Evolutionary conservation across 108 stramenopile species (phyloP).

Genomic region (Craspedostauros australis): DNA sequence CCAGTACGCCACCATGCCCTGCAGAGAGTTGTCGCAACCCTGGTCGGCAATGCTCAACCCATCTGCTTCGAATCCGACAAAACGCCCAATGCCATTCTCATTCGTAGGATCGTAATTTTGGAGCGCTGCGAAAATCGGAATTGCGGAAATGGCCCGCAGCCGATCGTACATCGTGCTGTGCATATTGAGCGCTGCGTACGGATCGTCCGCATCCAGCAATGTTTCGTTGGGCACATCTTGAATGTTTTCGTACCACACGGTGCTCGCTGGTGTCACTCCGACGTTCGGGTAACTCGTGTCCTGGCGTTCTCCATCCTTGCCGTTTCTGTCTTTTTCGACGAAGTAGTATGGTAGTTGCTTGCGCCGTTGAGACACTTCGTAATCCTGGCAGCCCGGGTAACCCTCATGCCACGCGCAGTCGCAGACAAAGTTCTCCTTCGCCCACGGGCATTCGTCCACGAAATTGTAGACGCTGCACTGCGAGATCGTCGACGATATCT

Average conservation of each 20-base stretch:
- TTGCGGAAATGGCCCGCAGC: conserved; percentile 1
- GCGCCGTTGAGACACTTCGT: background rate
- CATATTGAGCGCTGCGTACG: too few species aligned
- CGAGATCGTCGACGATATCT: conserved; percentile 16
- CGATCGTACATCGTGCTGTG: conserved; percentile 22
- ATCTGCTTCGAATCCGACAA: conserved; percentile 25
- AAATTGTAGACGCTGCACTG: conserved; percentile 21
- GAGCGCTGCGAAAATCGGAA: conserved; percentile 15
- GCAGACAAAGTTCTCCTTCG: conserved; percentile 12
- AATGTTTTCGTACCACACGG: conserved; percentile 25
- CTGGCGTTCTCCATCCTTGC: conserved; percentile 12
- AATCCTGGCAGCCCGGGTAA: background rate
- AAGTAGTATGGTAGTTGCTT: background rate
- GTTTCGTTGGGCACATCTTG: too few species aligned
- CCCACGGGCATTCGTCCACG: background rate
- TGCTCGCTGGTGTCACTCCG: conserved; percentile 20
- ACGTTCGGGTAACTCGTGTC: conserved; percentile 15
- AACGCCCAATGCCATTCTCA: background rate
- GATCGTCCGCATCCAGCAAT: too few species aligned
- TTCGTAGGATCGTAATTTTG: conserved; percentile 23
- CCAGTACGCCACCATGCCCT: conserved; percentile 1
- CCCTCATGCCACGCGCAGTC: conserved; percentile 37
- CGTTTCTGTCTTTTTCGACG: background rate
- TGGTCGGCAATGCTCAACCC: conserved; percentile 21
- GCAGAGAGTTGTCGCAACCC: conserved; percentile 15